Evolutionary conservation across 495 filamentous ascomycete genomes (phyloP), one percentile per base, ranked within the genome.

Genomic region (Daldinia grandis): DNA sequence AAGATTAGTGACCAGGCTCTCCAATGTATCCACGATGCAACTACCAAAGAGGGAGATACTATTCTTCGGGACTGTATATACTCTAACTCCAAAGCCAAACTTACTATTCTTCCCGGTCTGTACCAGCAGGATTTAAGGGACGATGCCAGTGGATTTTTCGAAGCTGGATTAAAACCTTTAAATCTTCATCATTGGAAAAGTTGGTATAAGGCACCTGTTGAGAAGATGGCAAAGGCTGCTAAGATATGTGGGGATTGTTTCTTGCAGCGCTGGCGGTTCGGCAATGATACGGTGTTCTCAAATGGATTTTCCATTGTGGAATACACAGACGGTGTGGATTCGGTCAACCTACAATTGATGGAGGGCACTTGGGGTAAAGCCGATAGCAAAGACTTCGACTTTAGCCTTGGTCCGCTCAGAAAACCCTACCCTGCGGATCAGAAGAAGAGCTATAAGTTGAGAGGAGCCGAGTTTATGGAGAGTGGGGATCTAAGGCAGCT

Each of bases 121-220:
- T 84, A 85, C 76, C 89, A 90, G 80, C 86, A 89, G 76, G 89
- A 92, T 70, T 79, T 91, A 69, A 79, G 77, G 42, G 84, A 84
- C 17, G 88, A 90, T 35, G 78, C 85, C 2, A 85, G 88, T 17
- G 89, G 89, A 53, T 83, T 90, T 28, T 91, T 86, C 72, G 89
- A 92, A 75, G 85, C 84, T 25, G 88, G 88, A 15, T 79, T 81
- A 57, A 79, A 78, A 68, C 84, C 87, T 1, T 75, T 90, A 28
- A 87, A 84, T 57, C 78, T 92, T 54, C 89, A 92, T 75, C 88
- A 91, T 77, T 90, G 87, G 87, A 89, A 88, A 76, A 85, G 82
- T 25, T 81, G 83, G 77, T 80, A 78, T 58, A 56, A 60, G 5
- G 77, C 75, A 25, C 87, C 88, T 31, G 79, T 90, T 5, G 82